Conservation (phyloP, 805 yeast species). For the Schwanniomyces sp. region DNA sequence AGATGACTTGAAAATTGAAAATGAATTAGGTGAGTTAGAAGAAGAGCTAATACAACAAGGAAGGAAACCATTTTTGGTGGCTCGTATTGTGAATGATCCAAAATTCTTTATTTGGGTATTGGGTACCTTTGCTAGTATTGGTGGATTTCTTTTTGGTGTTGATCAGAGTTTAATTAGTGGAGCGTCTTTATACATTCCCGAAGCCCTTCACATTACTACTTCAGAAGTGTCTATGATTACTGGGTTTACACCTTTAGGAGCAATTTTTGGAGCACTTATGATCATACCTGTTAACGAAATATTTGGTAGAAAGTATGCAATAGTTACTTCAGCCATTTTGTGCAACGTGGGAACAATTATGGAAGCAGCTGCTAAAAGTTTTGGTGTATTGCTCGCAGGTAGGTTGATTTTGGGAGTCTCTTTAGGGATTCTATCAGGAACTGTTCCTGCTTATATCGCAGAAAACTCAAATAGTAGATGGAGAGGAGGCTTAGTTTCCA, state of each 20-base stretch:
- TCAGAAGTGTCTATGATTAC: not conserved
- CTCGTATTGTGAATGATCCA: not conserved
- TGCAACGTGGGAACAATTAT: not conserved
- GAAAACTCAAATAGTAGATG: not conserved
- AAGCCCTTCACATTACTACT: not conserved
- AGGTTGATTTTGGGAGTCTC: not conserved
- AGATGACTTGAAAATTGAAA: not conserved
- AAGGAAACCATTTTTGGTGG: not conserved
- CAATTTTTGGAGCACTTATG: not conserved
- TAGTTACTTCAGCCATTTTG: not conserved
- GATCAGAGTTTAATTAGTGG: not conserved
- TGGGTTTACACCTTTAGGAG: not conserved
- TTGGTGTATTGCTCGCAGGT: not conserved
- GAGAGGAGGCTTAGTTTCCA: not conserved
- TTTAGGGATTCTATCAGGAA: not conserved
- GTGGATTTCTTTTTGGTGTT: not conserved
- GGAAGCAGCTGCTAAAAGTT: not conserved
- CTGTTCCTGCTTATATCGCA: not conserved
- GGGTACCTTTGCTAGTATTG: slow-evolving; percentile 44
- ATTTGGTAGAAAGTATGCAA: not conserved
- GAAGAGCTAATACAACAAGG: not conserved
- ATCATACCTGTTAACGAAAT: not conserved
- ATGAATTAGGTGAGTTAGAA: not conserved
- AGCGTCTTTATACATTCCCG: not conserved
- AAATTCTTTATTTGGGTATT: slow-evolving; percentile 29